Conservation (phyloP, 805 yeast species). For the Debaryomyces hansenii region DNA sequence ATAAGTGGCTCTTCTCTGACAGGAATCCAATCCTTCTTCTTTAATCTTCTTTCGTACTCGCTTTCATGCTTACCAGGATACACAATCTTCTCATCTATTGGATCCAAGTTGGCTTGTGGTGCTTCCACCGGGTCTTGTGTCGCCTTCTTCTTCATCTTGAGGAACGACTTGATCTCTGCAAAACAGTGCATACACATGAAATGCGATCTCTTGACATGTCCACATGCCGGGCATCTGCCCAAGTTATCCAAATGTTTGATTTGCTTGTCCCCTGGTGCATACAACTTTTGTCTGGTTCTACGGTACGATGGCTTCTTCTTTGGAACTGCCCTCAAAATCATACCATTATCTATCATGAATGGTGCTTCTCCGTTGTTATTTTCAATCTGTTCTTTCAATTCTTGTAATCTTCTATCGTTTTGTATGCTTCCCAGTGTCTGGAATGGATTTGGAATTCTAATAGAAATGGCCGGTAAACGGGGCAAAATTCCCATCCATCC, state of each 20-base stretch:
- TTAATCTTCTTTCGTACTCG: slow-evolving; percentile 28
- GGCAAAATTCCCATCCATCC: slow-evolving; percentile 10
- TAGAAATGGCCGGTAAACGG: slow-evolving; percentile 13
- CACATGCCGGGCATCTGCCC: slow-evolving; percentile 94
- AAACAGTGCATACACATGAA: slow-evolving; percentile 93
- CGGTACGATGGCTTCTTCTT: slow-evolving; percentile 89
- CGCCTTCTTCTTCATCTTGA: slow-evolving; percentile 53
- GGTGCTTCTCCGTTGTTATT: slow-evolving; percentile 30
- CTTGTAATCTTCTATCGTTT: slow-evolving; percentile 29
- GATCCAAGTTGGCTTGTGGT: slow-evolving; percentile 49
- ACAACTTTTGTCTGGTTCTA: slow-evolving; percentile 79
- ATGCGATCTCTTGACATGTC: slow-evolving; percentile 86
- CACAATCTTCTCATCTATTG: slow-evolving; percentile 60
- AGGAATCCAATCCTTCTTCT: slow-evolving; percentile 45
- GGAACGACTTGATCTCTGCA: slow-evolving; percentile 70
- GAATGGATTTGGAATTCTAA: slow-evolving; percentile 7
- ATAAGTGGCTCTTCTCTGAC: slow-evolving; percentile 42
- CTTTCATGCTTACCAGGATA: slow-evolving; percentile 70
- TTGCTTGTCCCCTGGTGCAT: slow-evolving; percentile 82
- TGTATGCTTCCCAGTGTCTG: not conserved
- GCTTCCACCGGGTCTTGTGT: slow-evolving; percentile 24
- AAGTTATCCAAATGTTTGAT: slow-evolving; percentile 71
- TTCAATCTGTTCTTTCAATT: slow-evolving; percentile 40
- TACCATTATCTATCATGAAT: slow-evolving; percentile 62
- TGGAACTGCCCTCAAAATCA: slow-evolving; percentile 80